These are phyloP conservation scores for Candida tammaniensis DNA, from an alignment of 805 yeast species.

Conservation along the genomic window DNA sequence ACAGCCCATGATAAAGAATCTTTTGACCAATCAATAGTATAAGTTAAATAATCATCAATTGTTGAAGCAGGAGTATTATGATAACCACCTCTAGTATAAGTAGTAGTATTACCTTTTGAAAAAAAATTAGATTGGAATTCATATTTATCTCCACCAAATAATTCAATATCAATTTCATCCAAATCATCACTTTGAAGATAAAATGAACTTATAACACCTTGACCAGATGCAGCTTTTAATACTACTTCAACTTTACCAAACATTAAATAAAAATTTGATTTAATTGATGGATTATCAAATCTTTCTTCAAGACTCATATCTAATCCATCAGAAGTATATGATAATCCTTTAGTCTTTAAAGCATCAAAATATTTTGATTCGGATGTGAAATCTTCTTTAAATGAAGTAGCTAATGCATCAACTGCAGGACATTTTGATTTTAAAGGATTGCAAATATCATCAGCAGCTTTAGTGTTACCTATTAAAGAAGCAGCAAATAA, in stretches of 20 bases:
- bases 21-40: constrained; percentile 81
- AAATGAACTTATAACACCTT: constrained; percentile 77
- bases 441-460: constrained; percentile 26
- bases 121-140: constrained; percentile 79
- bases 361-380: constrained; percentile 20
- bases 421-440: constrained; percentile 25
- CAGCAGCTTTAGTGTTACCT: constrained; percentile 3
- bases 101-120: constrained; percentile 73
- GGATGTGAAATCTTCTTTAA: constrained; percentile 25
- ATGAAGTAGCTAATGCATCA: constrained; percentile 27
- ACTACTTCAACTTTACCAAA: constrained; percentile 79
- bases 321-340: constrained; percentile 56
- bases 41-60: constrained; percentile 62
- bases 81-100: constrained; percentile 78
- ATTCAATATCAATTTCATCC: constrained; percentile 88
- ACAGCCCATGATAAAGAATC: constrained; percentile 65
- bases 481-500: constrained; percentile 7
- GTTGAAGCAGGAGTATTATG: constrained; percentile 57
- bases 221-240: constrained; percentile 71
- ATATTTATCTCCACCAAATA: constrained; percentile 76
- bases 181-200: constrained; percentile 79
- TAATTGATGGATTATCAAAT: constrained; percentile 75
- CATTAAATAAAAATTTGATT: constrained; percentile 81
- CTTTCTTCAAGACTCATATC: constrained; percentile 55
- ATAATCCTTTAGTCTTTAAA: constrained; percentile 20